Percentiles rank a stretch among this genome's conserved stretches.
phyloP scores from a whole-genome alignment of 768 basidiomycete genomes.

The Leccinum sublutescens region DNA sequence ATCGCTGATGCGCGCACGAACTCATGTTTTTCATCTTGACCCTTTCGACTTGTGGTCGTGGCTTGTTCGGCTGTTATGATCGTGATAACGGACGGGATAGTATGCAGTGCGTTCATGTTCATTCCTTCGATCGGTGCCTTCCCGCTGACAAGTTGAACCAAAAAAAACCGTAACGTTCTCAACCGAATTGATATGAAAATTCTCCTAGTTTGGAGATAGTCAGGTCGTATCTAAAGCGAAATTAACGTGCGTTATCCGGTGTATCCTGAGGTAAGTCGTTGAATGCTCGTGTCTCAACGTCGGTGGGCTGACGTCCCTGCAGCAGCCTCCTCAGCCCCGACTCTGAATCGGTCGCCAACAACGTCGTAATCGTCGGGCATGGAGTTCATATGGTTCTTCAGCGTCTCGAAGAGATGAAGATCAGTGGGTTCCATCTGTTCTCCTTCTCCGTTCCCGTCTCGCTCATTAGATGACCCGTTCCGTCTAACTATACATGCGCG shows the following conservation, averaged over 20 bases:
- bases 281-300: constrained; percentile 1
- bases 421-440: constrained; percentile 49
- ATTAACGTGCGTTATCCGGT: constrained; percentile 69
- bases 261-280: constrained; percentile 60
- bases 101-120: constrained; percentile 54
- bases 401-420: constrained; percentile 74
- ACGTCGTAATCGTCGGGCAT: constrained; percentile 71
- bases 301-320: constrained; percentile 9
- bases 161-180: constrained; percentile 3
- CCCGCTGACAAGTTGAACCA: background rate
- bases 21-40: background rate
- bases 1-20: constrained; percentile 12
- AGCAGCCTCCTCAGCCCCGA: constrained; percentile 77
- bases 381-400: constrained; percentile 52
- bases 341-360: constrained; percentile 67
- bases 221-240: constrained; percentile 66
- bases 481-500: background rate
- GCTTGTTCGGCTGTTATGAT: background rate
- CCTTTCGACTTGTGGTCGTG: background rate
- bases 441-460: background rate
- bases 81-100: constrained; percentile 32
- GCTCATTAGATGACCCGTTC: background rate
- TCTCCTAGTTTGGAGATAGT: constrained; percentile 69
- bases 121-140: background rate
- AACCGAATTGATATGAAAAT: constrained; percentile 10